A percentile compares a stretch with the other conserved stretches of the same genome.
phyloP scores from a whole-genome alignment of 2,329 filamentous ascomycete genomes.

The Exophiala bonariae region DNA sequence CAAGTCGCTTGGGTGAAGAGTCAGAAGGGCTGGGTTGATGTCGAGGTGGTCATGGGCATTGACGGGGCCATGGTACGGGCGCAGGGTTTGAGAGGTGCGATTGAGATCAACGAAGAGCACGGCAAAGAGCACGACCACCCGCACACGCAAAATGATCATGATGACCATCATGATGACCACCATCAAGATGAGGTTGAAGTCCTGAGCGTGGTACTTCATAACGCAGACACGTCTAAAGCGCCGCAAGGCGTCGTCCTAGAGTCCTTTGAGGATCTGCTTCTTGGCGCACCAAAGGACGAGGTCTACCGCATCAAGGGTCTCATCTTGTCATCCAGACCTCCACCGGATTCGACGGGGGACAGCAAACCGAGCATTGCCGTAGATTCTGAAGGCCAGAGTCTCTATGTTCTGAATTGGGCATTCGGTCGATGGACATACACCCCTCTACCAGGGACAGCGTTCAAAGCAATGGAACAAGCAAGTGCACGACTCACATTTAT shows the following conservation, averaged over 20 bases:
- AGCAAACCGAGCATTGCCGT: conserved; percentile 29
- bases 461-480: conserved; percentile 31
- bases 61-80: conserved; percentile 68
- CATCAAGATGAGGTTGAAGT: conserved; percentile 91
- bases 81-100: conserved; percentile 35
- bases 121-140: conserved; percentile 42
- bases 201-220: conserved; percentile 66
- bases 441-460: conserved; percentile 44
- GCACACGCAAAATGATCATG: conserved; percentile 36
- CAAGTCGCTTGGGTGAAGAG: conserved; percentile 84
- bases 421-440: conserved; percentile 96
- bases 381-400: conserved; percentile 39
- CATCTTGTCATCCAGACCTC: conserved; percentile 43
- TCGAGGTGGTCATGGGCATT: conserved; percentile 80
- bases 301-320: conserved; percentile 90
- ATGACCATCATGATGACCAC: conserved; percentile 45
- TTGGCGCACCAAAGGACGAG: conserved; percentile 85
- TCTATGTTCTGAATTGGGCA: conserved; percentile 97
- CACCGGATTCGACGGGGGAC: conserved; percentile 50
- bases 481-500: conserved; percentile 47
- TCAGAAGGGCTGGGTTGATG: conserved; percentile 73
- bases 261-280: conserved; percentile 62
- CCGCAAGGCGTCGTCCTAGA: conserved; percentile 48
- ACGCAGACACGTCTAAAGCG: conserved; percentile 42
- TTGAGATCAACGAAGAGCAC: conserved; percentile 34